Conservation (phyloP, 495 filamentous ascomycete species). For the Aspergillus heteromorphus region DNA sequence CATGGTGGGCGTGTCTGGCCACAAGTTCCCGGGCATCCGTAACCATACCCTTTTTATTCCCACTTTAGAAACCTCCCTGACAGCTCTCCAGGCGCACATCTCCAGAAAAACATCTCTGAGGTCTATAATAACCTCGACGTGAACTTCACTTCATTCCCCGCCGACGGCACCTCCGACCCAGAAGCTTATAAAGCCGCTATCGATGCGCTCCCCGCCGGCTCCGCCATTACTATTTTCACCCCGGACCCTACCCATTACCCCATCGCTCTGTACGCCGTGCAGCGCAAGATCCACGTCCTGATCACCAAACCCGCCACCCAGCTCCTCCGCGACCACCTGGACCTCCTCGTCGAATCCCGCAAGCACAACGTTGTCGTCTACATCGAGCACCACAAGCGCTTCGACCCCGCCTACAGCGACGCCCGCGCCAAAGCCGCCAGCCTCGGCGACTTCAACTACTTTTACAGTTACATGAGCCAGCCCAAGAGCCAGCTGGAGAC, state of each 20-base stretch:
- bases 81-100: slow-evolving; percentile 60
- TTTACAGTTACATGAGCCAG: slow-evolving; percentile 95
- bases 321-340: slow-evolving; percentile 68
- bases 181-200: slow-evolving; percentile 88
- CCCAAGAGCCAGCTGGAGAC: slow-evolving; percentile 90
- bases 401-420: slow-evolving; percentile 86
- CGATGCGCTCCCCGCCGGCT: slow-evolving; percentile 73
- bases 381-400: slow-evolving; percentile 95
- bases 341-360: slow-evolving; percentile 64
- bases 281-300: slow-evolving; percentile 79
- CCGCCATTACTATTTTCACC: slow-evolving; percentile 95
- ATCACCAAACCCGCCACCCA: slow-evolving; percentile 96
- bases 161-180: slow-evolving; percentile 63
- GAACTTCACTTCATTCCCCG: slow-evolving; percentile 75
- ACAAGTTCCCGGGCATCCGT: slow-evolving; percentile 89
- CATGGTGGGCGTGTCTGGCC: slow-evolving; percentile 87
- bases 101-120: slow-evolving; percentile 80
- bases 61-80: not conserved
- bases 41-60: slow-evolving; percentile 10
- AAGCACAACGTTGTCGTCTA: slow-evolving; percentile 84
- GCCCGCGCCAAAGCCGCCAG: slow-evolving; percentile 64
- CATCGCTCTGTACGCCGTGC: slow-evolving; percentile 91
- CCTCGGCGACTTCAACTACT: slow-evolving; percentile 94
- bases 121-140: slow-evolving; percentile 85
- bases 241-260: slow-evolving; percentile 91